Evolutionary conservation across 768 basidiomycete species (phyloP).

Genomic region (Lentinula guzmanii): DNA sequence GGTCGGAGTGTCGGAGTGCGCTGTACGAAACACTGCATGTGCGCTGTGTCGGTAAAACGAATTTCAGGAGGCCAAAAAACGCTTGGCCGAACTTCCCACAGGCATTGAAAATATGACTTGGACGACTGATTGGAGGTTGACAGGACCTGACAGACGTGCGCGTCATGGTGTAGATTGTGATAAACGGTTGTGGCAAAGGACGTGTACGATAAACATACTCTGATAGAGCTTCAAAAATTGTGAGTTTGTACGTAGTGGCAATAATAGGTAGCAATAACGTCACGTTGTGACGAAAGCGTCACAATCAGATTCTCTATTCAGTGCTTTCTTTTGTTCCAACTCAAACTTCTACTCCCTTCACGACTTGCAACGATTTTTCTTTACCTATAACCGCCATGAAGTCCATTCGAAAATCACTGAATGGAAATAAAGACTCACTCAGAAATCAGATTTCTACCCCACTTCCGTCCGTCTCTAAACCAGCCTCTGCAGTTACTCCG

Average conservation of each 20-base stretch:
- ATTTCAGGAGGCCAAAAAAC: neutral
- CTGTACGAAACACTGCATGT: too few species aligned
- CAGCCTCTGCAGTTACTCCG: constrained; percentile 64
- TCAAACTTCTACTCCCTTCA: constrained; percentile 13
- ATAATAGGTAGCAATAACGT: neutral
- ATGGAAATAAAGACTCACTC: constrained; percentile 50
- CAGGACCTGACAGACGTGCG: too few species aligned
- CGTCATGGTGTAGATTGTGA: too few species aligned
- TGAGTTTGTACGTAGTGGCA: too few species aligned
- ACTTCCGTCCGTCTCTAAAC: constrained; percentile 61
- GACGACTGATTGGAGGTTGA: too few species aligned
- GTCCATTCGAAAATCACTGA: constrained; percentile 77
- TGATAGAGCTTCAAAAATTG: too few species aligned
- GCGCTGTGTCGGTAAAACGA: neutral
- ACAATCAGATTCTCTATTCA: neutral
- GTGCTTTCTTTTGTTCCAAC: constrained; percentile 1
- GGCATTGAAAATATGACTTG: too few species aligned
- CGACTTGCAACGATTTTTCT: constrained; percentile 15
- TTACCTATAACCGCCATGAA: constrained; percentile 49
- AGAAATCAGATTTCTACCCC: constrained; percentile 68
- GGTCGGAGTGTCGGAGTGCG: too few species aligned
- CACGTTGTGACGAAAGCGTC: neutral
- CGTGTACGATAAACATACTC: too few species aligned
- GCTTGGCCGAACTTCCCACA: too few species aligned
- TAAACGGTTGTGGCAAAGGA: too few species aligned